Evolutionary conservation across 73 alveolate species (phyloP).

Genomic region (Paramecium caudatum): DNA sequence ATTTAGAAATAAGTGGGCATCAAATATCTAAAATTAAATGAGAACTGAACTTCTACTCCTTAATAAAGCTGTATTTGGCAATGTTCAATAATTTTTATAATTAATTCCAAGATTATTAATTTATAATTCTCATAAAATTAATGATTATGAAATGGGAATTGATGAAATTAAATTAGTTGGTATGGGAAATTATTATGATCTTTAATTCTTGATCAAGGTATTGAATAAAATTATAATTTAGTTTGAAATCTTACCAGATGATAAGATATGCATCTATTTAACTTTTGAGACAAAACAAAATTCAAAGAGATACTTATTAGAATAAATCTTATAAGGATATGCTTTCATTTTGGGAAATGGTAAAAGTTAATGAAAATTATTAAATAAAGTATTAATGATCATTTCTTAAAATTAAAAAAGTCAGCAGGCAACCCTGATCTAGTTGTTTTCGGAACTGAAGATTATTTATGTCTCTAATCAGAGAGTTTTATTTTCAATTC

Average conservation of each 20-base stretch:
- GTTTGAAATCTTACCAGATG: constrained; percentile 59
- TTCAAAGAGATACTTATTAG: not conserved
- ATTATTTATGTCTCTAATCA: not conserved
- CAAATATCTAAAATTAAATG: not conserved
- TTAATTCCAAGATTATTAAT: not conserved
- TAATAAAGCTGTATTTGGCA: constrained; percentile 10
- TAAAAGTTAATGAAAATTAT: not conserved
- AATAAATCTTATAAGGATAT: constrained; percentile 3
- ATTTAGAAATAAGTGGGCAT: not conserved
- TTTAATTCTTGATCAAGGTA: constrained; percentile 18
- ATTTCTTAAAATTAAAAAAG: constrained; percentile 17
- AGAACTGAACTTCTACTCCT: not conserved
- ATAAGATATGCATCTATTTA: not conserved
- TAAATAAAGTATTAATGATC: too few species aligned
- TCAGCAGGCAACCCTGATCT: constrained; percentile 28
- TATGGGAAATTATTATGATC: not conserved
- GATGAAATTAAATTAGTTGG: constrained; percentile 69
- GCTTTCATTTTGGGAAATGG: constrained; percentile 10
- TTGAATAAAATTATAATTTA: not conserved
- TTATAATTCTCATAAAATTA: not conserved
- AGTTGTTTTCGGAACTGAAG: constrained; percentile 11
- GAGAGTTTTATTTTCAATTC: not conserved
- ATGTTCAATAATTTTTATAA: not conserved
- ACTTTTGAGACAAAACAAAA: not conserved
- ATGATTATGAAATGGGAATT: constrained; percentile 60